Percentiles rank a stretch among this genome's conserved stretches.
Conservation (phyloP, 129 eudicot species). For the Tagetes erecta region DNA sequence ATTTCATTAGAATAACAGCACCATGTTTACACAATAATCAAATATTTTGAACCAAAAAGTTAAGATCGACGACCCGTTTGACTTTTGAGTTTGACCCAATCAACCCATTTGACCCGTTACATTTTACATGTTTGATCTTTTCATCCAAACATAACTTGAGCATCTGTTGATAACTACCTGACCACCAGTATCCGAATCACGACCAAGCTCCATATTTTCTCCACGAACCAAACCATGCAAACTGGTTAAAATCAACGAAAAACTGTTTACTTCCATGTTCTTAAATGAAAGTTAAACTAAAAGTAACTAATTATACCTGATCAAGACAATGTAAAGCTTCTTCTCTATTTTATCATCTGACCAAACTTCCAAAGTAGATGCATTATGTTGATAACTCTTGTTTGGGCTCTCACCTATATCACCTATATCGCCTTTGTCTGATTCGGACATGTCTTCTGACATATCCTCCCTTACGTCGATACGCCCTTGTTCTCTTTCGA, state of each 20-base stretch:
- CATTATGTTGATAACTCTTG: conserved; percentile 49
- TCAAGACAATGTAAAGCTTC: conserved; percentile 78
- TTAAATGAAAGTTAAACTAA: not conserved
- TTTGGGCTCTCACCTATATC: conserved; percentile 66
- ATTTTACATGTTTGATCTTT: not conserved
- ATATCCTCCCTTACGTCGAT: conserved; percentile 85
- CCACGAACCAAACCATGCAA: conserved; percentile 97
- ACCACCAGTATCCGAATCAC: conserved; percentile 95
- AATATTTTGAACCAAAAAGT: not conserved
- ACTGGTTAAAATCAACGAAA: conserved; percentile 38
- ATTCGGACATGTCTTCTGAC: conserved; percentile 91
- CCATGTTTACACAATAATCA: not conserved
- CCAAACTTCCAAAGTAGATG: conserved; percentile 65
- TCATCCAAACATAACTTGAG: not conserved
- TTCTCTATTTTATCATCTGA: conserved; percentile 78
- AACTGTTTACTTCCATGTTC: conserved; percentile 16
- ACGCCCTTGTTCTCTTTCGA: conserved; percentile 83
- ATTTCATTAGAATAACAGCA: conserved; percentile 4
- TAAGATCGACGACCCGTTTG: not conserved
- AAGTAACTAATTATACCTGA: conserved; percentile 48
- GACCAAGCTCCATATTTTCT: conserved; percentile 97
- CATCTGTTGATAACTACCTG: conserved; percentile 48
- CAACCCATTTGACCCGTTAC: not conserved
- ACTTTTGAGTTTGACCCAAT: not conserved
- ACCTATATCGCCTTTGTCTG: conserved; percentile 74